These are phyloP conservation scores for Tylopilus intermedius DNA, from an alignment of 768 basidiomycete genomes.

Conservation along the genomic window DNA sequence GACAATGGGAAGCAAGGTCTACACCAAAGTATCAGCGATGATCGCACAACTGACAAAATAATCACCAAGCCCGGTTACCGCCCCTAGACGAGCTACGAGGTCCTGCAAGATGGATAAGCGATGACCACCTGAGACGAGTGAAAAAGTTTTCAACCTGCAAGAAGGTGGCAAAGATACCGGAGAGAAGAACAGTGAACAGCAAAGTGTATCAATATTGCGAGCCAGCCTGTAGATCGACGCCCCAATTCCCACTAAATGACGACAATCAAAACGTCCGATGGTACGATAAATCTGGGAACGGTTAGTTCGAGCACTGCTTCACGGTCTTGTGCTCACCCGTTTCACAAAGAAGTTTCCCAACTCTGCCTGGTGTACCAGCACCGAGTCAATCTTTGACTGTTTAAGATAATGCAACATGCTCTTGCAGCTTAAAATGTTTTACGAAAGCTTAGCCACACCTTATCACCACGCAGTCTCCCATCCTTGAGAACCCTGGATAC, in stretches of 20 bases:
- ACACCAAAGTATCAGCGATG: conserved; percentile 16
- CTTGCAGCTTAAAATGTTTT: conserved; percentile 86
- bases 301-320: conserved; percentile 4
- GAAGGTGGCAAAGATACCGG: conserved; percentile 78
- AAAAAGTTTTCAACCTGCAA: conserved; percentile 58
- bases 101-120: conserved; percentile 40
- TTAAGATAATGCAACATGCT: conserved; percentile 81
- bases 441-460: conserved; percentile 90
- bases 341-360: conserved; percentile 79
- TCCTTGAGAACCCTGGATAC: conserved; percentile 70
- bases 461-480: conserved; percentile 67
- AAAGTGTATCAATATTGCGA: conserved; percentile 80
- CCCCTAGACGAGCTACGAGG: conserved; percentile 74
- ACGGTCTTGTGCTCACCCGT: conserved; percentile 44
- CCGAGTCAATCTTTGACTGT: conserved; percentile 81
- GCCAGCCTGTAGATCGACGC: conserved; percentile 85
- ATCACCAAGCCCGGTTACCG: conserved; percentile 77
- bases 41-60: conserved; percentile 9
- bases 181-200: conserved; percentile 78
- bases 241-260: conserved; percentile 71
- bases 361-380: conserved; percentile 86
- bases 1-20: conserved; percentile 63
- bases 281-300: conserved; percentile 36
- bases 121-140: too few relatives aligned
- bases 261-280: neutral